Evolutionary conservation across 495 filamentous ascomycete genomes (phyloP).

Genomic region (Symbiotaphrina buchneri): DNA sequence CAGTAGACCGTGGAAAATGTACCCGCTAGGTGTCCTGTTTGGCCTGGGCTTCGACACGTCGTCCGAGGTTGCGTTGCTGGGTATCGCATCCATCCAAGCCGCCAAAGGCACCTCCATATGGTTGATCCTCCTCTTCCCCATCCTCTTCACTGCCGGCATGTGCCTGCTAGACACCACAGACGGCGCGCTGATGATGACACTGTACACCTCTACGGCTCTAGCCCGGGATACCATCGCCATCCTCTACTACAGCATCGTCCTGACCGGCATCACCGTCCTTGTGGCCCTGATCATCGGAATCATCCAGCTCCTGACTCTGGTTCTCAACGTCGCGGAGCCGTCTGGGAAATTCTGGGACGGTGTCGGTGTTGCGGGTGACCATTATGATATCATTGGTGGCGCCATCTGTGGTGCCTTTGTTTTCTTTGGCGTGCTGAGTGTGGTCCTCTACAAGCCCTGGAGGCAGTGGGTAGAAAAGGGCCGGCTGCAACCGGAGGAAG

Average conservation of each 20-base stretch:
- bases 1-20: slow-evolving; percentile 90
- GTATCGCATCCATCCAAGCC: slow-evolving; percentile 71
- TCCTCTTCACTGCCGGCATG: slow-evolving; percentile 87
- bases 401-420: slow-evolving; percentile 64
- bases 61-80: slow-evolving; percentile 78
- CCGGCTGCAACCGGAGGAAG: too few relatives aligned
- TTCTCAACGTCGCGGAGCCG: slow-evolving; percentile 50
- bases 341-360: slow-evolving; percentile 72
- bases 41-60: slow-evolving; percentile 93
- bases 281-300: slow-evolving; percentile 71
- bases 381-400: slow-evolving; percentile 65
- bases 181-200: slow-evolving; percentile 82
- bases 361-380: slow-evolving; percentile 46
- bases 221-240: slow-evolving; percentile 66
- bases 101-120: slow-evolving; percentile 73
- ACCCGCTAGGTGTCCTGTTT: slow-evolving; percentile 74
- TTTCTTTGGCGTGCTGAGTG: slow-evolving; percentile 45
- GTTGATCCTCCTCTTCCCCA: slow-evolving; percentile 83
- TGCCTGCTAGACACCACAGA: slow-evolving; percentile 78
- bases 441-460: slow-evolving; percentile 60
- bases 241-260: slow-evolving; percentile 80
- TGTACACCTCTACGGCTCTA: slow-evolving; percentile 61
- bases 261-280: slow-evolving; percentile 69
- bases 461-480: slow-evolving; percentile 37
- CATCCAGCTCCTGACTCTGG: slow-evolving; percentile 61